Evolutionary conservation across 495 filamentous ascomycete genomes (phyloP).

Genomic region (Penicillium bovifimosum): DNA sequence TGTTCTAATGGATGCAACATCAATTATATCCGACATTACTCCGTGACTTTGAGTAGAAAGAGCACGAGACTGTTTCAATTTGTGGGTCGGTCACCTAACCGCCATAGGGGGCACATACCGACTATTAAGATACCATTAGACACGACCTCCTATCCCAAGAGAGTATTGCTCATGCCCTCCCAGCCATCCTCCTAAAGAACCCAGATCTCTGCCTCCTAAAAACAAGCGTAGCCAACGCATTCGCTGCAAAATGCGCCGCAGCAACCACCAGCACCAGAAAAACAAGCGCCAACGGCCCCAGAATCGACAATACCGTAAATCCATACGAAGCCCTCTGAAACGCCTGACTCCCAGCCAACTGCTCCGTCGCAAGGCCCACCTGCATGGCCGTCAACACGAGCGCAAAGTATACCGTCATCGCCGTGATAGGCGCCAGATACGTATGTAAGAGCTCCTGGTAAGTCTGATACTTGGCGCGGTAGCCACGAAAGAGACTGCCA

Average conservation of each 20-base stretch:
- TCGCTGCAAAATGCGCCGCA: not conserved
- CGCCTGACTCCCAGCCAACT: slow-evolving; percentile 26
- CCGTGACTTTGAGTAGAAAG: too few species aligned
- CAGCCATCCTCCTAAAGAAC: not conserved
- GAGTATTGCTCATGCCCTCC: not conserved
- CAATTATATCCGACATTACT: too few species aligned
- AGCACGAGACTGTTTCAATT: too few species aligned
- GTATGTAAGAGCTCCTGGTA: slow-evolving; percentile 29
- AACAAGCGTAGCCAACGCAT: not conserved
- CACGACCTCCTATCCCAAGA: too few species aligned
- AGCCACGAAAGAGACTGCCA: not conserved
- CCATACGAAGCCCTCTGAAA: slow-evolving; percentile 49
- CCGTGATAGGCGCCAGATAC: slow-evolving; percentile 42
- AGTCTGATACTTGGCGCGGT: slow-evolving; percentile 6
- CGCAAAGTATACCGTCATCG: slow-evolving; percentile 44
- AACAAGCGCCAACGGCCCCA: slow-evolving; percentile 19
- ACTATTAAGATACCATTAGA: too few species aligned
- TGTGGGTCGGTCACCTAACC: too few species aligned
- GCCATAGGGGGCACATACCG: too few species aligned
- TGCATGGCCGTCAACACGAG: slow-evolving; percentile 56
- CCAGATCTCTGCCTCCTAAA: not conserved
- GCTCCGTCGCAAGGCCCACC: slow-evolving; percentile 46
- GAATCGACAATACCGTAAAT: slow-evolving; percentile 48
- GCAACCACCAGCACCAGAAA: not conserved
- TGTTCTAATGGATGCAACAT: too few species aligned